Evolutionary conservation across 1,284 basidiomycete genomes (phyloP).

Genomic region (Irpex lacteus): DNA sequence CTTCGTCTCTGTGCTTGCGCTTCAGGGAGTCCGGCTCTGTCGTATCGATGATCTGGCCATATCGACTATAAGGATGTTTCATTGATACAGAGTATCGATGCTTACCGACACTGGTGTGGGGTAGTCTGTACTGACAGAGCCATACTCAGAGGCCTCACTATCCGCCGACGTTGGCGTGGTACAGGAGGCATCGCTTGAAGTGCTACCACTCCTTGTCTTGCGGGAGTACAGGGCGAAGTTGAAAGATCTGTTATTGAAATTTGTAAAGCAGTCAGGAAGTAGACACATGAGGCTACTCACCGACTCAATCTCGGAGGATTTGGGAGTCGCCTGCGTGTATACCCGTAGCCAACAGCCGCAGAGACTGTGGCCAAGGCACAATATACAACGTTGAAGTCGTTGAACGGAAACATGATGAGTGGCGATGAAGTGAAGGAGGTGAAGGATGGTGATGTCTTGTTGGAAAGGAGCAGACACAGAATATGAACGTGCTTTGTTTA

Average conservation of each 20-base stretch:
- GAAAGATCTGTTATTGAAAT: not conserved
- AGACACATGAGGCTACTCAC: slow-evolving; percentile 13
- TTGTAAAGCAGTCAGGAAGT: no score
- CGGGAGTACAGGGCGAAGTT: slow-evolving; percentile 1
- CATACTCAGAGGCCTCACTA: slow-evolving; percentile 7
- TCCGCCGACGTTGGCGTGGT: not conserved
- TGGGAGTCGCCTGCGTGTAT: slow-evolving; percentile 19
- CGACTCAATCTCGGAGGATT: slow-evolving; percentile 12
- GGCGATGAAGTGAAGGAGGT: not conserved
- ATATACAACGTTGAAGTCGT: slow-evolving; percentile 28
- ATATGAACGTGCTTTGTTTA: not conserved
- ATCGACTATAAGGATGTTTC: not conserved
- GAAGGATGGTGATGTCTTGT: slow-evolving; percentile 1
- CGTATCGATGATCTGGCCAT: slow-evolving; percentile 14
- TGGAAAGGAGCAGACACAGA: not conserved
- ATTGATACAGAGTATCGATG: not conserved
- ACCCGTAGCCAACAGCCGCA: slow-evolving; percentile 27
- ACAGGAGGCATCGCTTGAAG: slow-evolving; percentile 1
- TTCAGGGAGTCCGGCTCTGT: slow-evolving; percentile 21
- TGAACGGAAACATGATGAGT: slow-evolving; percentile 26
- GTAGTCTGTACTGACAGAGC: not conserved
- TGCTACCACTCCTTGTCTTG: slow-evolving; percentile 1
- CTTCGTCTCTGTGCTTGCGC: slow-evolving; percentile 20
- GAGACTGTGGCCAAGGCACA: slow-evolving; percentile 29
- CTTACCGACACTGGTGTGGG: slow-evolving; percentile 3